Conservation (phyloP, 2,329 filamentous ascomycete species). For the Ophiosphaerella narmari region DNA sequence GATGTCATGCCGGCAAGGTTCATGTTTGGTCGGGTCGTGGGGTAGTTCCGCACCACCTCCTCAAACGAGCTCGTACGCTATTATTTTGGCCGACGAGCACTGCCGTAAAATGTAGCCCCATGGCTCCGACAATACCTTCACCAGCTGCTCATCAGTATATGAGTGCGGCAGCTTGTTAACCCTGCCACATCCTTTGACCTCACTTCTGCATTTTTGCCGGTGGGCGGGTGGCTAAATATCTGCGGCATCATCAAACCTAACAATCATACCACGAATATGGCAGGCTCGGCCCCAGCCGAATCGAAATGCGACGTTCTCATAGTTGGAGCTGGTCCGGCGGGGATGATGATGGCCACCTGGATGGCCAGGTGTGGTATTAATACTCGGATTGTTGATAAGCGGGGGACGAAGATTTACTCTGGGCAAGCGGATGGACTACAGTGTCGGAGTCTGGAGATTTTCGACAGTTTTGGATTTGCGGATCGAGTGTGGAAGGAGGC, state of each 20-base stretch:
- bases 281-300: slow-evolving; percentile 21
- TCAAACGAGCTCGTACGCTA: background rate
- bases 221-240: background rate
- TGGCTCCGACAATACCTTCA: too few species aligned
- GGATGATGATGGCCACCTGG: slow-evolving; percentile 49
- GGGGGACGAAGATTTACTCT: slow-evolving; percentile 47
- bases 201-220: background rate
- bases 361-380: slow-evolving; percentile 48
- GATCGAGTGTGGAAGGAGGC: slow-evolving; percentile 68
- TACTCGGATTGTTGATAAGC: slow-evolving; percentile 49
- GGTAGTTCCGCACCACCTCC: slow-evolving; percentile 17
- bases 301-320: slow-evolving; percentile 47
- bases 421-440: slow-evolving; percentile 52
- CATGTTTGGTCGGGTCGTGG: slow-evolving; percentile 27
- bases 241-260: background rate
- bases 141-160: background rate
- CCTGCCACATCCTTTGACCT: background rate
- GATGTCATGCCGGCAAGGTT: slow-evolving; percentile 12
- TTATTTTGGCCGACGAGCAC: slow-evolving; percentile 17
- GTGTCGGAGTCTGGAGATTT: slow-evolving; percentile 50
- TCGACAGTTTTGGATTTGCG: slow-evolving; percentile 68
- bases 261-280: slow-evolving; percentile 16
- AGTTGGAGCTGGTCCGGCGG: slow-evolving; percentile 47
- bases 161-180: background rate
- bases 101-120: slow-evolving; percentile 14